These are phyloP conservation scores for Corniculantispora saksenae DNA, from an alignment of 2,329 filamentous ascomycete species.

Conservation along the genomic window DNA sequence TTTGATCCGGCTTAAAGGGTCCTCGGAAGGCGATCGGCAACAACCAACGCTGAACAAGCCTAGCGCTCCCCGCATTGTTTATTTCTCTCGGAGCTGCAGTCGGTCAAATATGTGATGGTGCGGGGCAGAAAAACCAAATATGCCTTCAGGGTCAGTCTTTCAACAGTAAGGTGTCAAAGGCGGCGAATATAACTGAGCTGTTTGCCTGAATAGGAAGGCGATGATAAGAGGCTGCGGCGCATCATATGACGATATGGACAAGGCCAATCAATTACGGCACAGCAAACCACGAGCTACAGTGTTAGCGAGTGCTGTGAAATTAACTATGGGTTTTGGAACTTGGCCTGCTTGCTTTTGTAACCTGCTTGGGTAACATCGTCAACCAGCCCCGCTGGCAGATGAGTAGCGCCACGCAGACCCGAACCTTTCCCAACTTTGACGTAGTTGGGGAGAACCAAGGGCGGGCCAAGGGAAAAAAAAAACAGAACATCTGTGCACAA, in stretches of 20 bases:
- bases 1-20: not conserved
- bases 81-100: not conserved
- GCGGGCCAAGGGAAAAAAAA: not conserved
- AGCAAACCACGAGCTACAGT: not conserved
- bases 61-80: slow-evolving; percentile 9
- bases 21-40: not conserved
- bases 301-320: not conserved
- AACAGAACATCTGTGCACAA: not conserved
- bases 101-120: not conserved
- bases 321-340: not conserved
- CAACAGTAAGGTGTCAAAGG: not conserved
- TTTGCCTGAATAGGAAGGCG: not conserved
- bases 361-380: not conserved
- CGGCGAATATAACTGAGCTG: not conserved
- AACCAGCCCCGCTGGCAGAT: not conserved
- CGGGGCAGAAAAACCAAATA: not conserved
- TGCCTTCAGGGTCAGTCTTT: not conserved
- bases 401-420: not conserved
- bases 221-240: not conserved
- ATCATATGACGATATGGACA: not conserved
- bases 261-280: not conserved
- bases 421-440: not conserved
- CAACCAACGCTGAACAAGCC: not conserved
- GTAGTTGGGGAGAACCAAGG: not conserved
- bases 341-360: not conserved